Evolutionary conservation across 2,329 filamentous ascomycete genomes (phyloP).

Genomic region (Botrytis medusae): DNA sequence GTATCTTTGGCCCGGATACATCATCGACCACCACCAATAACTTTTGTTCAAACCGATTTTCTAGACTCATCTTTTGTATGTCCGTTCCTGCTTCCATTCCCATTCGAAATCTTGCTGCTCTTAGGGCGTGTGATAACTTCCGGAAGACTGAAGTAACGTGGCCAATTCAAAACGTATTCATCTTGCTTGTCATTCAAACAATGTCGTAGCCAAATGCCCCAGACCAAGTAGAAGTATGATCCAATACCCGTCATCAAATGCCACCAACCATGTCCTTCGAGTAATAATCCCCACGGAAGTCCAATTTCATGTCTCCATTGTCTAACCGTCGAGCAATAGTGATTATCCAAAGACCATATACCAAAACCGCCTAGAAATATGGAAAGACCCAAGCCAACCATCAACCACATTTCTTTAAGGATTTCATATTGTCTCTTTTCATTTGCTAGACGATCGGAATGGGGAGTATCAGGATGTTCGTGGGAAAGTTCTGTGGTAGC

Average conservation of each 20-base stretch:
- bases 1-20: not conserved
- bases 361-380: slow-evolving; percentile 66
- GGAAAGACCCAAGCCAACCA: slow-evolving; percentile 59
- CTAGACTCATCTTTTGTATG: slow-evolving; percentile 28
- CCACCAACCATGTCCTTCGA: slow-evolving; percentile 74
- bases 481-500: slow-evolving; percentile 41
- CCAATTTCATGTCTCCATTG: slow-evolving; percentile 61
- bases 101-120: slow-evolving; percentile 23
- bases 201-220: slow-evolving; percentile 71
- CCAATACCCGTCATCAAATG: slow-evolving; percentile 72
- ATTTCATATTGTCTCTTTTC: slow-evolving; percentile 58
- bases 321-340: slow-evolving; percentile 50
- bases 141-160: slow-evolving; percentile 50
- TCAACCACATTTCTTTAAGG: slow-evolving; percentile 65
- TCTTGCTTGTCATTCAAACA: slow-evolving; percentile 66
- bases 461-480: slow-evolving; percentile 43
- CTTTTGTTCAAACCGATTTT: slow-evolving; percentile 29
- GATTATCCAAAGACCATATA: slow-evolving; percentile 68
- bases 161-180: slow-evolving; percentile 65
- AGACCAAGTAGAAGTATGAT: slow-evolving; percentile 69
- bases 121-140: slow-evolving; percentile 36
- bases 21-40: not conserved
- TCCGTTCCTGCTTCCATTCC: slow-evolving; percentile 26
- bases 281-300: slow-evolving; percentile 69
- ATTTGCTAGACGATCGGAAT: slow-evolving; percentile 51